Conservation (phyloP, 2,329 filamentous ascomycete species). For the Aspergillus ustus region DNA sequence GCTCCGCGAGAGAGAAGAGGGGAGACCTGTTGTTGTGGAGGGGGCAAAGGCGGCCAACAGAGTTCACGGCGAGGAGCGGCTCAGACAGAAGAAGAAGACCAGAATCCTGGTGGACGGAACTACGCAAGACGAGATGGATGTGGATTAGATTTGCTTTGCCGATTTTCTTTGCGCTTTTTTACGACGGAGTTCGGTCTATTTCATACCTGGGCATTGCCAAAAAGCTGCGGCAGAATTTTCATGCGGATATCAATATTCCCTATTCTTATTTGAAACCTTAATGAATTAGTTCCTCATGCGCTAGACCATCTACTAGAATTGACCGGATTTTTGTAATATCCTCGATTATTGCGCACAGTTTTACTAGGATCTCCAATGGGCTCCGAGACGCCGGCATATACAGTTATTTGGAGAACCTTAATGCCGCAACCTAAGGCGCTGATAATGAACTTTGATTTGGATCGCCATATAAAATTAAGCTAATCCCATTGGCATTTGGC, state of each 20-base stretch:
- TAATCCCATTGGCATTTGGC: too few species aligned
- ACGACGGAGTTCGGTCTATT: conserved; percentile 19
- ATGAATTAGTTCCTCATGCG: not conserved
- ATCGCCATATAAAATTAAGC: too few species aligned
- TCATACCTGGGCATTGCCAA: conserved; percentile 12
- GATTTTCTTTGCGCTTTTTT: not conserved
- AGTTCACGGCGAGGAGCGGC: conserved; percentile 47
- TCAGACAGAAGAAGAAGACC: conserved; percentile 50
- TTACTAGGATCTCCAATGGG: too few species aligned
- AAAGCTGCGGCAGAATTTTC: conserved; percentile 12
- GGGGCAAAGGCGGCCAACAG: conserved; percentile 39
- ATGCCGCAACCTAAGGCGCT: too few species aligned
- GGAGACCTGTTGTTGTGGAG: conserved; percentile 38
- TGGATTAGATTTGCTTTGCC: conserved; percentile 42
- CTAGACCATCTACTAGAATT: not conserved
- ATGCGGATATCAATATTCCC: conserved; percentile 11
- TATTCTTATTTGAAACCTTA: conserved; percentile 6
- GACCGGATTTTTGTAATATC: too few species aligned
- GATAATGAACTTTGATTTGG: too few species aligned
- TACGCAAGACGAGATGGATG: conserved; percentile 52
- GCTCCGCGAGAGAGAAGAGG: conserved; percentile 62
- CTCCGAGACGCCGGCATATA: too few species aligned
- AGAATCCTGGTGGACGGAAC: conserved; percentile 51
- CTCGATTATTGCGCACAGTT: too few species aligned
- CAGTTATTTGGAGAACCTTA: too few species aligned